Conservation (phyloP, 331 rosid genomes). For the Erythrophleum ivorense region DNA sequence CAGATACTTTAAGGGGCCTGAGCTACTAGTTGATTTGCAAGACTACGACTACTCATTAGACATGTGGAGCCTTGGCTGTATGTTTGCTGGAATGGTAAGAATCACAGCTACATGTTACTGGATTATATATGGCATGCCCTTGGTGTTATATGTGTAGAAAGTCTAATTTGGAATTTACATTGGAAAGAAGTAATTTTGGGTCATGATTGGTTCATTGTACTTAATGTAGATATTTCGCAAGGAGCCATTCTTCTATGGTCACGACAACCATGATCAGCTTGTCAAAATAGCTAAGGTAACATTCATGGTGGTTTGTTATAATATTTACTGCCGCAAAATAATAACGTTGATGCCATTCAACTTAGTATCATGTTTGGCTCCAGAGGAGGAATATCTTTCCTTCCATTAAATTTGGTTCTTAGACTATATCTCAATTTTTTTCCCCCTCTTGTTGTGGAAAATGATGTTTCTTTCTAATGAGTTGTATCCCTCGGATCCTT, state of each 20-base stretch:
- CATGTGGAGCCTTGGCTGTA: constrained; percentile 99
- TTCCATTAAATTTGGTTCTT: constrained; percentile 1
- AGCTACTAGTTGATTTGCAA: constrained; percentile 94
- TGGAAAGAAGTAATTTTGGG: constrained; percentile 19
- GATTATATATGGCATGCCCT: constrained; percentile 14
- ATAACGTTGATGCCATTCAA: constrained; percentile 18
- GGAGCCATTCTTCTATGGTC: constrained; percentile 97
- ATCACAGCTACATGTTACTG: constrained; percentile 37
- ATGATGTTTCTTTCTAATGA: neutral
- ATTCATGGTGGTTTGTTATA: constrained; percentile 21
- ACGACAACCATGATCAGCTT: constrained; percentile 96
- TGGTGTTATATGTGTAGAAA: neutral
- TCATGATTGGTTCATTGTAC: constrained; percentile 37
- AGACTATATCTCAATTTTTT: neutral
- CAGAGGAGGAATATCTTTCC: neutral
- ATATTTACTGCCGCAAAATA: constrained; percentile 11
- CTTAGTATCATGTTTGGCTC: constrained; percentile 13
- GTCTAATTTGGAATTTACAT: constrained; percentile 18
- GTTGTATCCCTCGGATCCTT: neutral
- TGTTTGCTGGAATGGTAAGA: constrained; percentile 99
- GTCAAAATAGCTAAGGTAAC: constrained; percentile 96
- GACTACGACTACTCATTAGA: constrained; percentile 96
- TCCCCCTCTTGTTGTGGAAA: neutral
- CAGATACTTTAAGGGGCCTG: constrained; percentile 97
- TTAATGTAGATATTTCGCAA: constrained; percentile 85